Evolutionary conservation across 108 stramenopile species (phyloP), one percentile per base, ranked within the genome.

Genomic region (Schizochytrium sp.): DNA sequence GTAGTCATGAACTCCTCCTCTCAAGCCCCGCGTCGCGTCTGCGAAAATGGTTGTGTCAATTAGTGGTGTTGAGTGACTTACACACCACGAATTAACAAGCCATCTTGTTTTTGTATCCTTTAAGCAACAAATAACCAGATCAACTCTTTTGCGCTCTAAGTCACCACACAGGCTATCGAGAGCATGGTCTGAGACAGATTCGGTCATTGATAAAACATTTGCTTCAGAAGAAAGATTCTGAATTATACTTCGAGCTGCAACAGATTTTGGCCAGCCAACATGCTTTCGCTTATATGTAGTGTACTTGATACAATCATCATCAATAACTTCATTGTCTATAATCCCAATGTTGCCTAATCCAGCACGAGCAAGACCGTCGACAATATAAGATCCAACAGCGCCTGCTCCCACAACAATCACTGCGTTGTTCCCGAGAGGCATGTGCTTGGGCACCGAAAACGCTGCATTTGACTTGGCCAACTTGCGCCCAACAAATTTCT

Each of bases 361-460:
- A 38, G 76, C 76, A 5, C 76, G 76, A 49, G 10, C 76, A 5
- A 83, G 76, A 10, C 15, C 76, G 10, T 83, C 76, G 17, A 53
- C 76, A 10, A 83, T 28, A 55, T 55, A 83, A 10, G 76, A 83
- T 0, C 76, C 76, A 10, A 55, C 28, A 53, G 15, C 76, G 10
- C 28, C 76, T 2, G 53, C 76, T 7, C 76, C 76, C 1, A 83
- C 53, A 5, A 83, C 28, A 2, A 83, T 7, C 45, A 83, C 76
- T 5, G 53, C 47, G 49, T 42, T 2, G 5, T 40, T 7, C 5
- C 17, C 0, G 53, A 83, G 76, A 5, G 76, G 3, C 76, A 5
- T 2, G 10, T 55, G 2, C 2, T 42, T 83, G 45, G 50, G 76
- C 15, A 5, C 53, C 13, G 17, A 38, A 10, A 10, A 5, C 15